phyloP scores from a whole-genome alignment of 768 basidiomycete genomes.

The Galerina marginata region DNA sequence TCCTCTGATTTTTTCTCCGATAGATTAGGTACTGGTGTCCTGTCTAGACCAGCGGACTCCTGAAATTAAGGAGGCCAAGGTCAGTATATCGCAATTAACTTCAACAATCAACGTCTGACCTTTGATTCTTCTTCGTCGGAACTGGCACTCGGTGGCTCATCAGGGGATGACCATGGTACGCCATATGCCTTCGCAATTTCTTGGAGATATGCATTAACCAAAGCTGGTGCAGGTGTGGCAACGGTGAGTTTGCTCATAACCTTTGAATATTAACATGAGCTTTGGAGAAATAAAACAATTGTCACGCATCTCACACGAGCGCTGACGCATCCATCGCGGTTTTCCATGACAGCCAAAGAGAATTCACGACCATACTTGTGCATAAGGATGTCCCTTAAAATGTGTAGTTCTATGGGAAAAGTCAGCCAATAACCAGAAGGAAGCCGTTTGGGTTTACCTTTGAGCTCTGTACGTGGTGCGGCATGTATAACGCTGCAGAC shows the following conservation, averaged over 20 bases:
- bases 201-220: constrained; percentile 86
- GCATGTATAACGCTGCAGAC: constrained; percentile 90
- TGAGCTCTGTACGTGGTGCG: constrained; percentile 89
- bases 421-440: neutral
- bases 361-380: constrained; percentile 96
- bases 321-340: constrained; percentile 79
- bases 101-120: constrained; percentile 32
- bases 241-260: constrained; percentile 75
- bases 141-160: constrained; percentile 2
- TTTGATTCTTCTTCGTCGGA: constrained; percentile 35
- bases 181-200: constrained; percentile 92
- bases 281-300: neutral
- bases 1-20: neutral
- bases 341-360: constrained; percentile 84
- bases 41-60: constrained; percentile 1
- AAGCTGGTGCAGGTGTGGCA: constrained; percentile 68
- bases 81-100: neutral
- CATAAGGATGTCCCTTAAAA: constrained; percentile 92
- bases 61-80: neutral
- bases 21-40: neutral
- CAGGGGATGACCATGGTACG: constrained; percentile 64
- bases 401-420: constrained; percentile 71
- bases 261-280: constrained; percentile 39
- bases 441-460: constrained; percentile 53
- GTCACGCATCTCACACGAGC: constrained; percentile 65